Evolutionary conservation across 495 filamentous ascomycete species (phyloP), one percentile per base, ranked within the genome.

Genomic region (Aspergillus ostianus): DNA sequence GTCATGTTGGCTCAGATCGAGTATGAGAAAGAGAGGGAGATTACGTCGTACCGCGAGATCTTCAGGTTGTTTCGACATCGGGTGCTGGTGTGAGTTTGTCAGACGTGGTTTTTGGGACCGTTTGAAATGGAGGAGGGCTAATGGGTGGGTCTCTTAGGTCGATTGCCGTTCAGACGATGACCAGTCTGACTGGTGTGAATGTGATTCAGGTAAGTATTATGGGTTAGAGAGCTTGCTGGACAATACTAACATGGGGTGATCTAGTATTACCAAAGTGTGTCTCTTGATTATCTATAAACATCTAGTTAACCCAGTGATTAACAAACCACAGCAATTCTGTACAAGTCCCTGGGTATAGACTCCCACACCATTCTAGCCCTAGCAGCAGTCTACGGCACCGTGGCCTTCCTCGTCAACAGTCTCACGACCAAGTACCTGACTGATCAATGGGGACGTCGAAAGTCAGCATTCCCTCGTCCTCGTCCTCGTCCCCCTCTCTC

Each of bases 391-490:
- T 86, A 84, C 56, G 83, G 83, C 30, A 85, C 82, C 0, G 47
- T 81, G 4, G 82, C 82, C 9, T 85, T 86, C 63, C 2, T 80
- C 6, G 76, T 76, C 13, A 86, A 86, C 59, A 66, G 60, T 27
- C 58, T 85, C 26, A 82, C 83, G 1, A 84, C 81, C 0, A 76
- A 70, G 53, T 84, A 68, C 49, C 67, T 86, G 41, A 82, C 82
- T 7, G 83, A 86, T 63, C 79, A 82, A 68, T 86, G 82, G 82
- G 83, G 83, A 52, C 80, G 83, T 52, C 78, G 83, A 53, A 84
- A 84, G 77, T 80, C 65, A 45, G 72, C 65, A 29, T 21, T 47
- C 19, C 44, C 2, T 58, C 27, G 18, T 47, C 46, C 13, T 4
- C 18, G n/a, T n/a, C n/a, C n/a, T n/a, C n/a, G n/a, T 13, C 46